Percentiles rank a stretch among this genome's conserved stretches.
Conservation (phyloP, 495 filamentous ascomycete species). For the Tuber borchii region DNA sequence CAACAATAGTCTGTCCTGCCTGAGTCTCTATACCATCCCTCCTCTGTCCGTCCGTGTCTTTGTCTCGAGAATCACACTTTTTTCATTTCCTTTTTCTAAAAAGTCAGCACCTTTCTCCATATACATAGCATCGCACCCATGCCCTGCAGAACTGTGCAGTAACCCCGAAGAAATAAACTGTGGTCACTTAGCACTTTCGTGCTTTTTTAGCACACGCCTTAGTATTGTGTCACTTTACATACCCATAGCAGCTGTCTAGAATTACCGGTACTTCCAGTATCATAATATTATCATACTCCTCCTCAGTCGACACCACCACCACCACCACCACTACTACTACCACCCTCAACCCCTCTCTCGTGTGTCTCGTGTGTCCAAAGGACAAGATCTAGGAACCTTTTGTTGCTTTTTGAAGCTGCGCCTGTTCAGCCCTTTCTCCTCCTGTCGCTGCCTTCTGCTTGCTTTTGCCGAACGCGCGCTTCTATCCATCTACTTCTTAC, state of each 20-base stretch:
- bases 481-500: conserved; percentile 2
- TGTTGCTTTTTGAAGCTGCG: conserved; percentile 1
- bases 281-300: not conserved
- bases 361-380: too few species aligned
- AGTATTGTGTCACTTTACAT: not conserved
- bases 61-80: not conserved
- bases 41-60: not conserved
- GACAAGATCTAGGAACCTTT: not conserved
- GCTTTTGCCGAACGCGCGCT: conserved; percentile 3
- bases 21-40: not conserved
- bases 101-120: not conserved
- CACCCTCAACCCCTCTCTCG: not conserved
- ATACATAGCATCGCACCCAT: not conserved
- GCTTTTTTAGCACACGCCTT: not conserved
- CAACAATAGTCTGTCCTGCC: not conserved
- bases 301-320: not conserved
- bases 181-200: conserved; percentile 3
- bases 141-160: not conserved
- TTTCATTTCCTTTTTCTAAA: not conserved
- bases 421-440: not conserved
- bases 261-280: not conserved
- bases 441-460: not conserved
- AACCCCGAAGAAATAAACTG: not conserved
- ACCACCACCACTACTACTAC: not conserved
- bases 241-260: not conserved